Conservation (phyloP, 352 stramenopile genomes). For the Phytopythium vexans region DNA sequence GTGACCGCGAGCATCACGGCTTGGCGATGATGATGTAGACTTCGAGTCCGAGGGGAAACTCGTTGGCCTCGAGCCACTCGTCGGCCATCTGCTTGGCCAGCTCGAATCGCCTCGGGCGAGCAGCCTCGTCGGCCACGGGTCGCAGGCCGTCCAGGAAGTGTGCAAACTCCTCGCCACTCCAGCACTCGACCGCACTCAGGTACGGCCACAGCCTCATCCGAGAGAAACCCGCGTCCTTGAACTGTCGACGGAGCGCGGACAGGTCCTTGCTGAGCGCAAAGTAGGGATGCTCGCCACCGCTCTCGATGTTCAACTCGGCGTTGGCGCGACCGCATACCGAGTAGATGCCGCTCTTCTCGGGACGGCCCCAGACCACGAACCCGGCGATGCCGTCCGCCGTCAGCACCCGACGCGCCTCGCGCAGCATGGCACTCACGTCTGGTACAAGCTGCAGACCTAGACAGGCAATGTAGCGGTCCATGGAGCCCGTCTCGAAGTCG, state of each 20-base stretch:
- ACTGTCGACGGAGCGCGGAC: slow-evolving; percentile 21
- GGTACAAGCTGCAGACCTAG: slow-evolving; percentile 50
- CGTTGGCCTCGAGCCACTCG: slow-evolving; percentile 21
- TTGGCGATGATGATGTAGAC: slow-evolving; percentile 47
- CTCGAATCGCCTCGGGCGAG: slow-evolving; percentile 1
- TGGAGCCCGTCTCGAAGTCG: slow-evolving; percentile 17
- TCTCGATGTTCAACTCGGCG: slow-evolving; percentile 29
- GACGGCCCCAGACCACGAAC: slow-evolving; percentile 53
- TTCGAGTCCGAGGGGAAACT: slow-evolving; percentile 47
- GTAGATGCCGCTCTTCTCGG: slow-evolving; percentile 40
- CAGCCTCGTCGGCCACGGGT: slow-evolving; percentile 6
- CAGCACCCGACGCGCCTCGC: slow-evolving; percentile 40
- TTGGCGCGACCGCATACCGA: slow-evolving; percentile 12
- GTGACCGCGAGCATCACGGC: too few species aligned
- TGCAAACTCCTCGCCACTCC: slow-evolving; percentile 42
- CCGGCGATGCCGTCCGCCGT: slow-evolving; percentile 31
- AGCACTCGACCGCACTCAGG: slow-evolving; percentile 40
- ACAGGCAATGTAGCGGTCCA: slow-evolving; percentile 49
- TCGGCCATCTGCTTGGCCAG: slow-evolving; percentile 6
- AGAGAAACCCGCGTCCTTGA: slow-evolving; percentile 28
- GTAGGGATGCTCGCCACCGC: slow-evolving; percentile 29
- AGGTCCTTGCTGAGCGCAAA: slow-evolving; percentile 44
- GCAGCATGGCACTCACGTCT: slow-evolving; percentile 43
- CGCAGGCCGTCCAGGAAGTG: slow-evolving; percentile 12
- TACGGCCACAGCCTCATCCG: slow-evolving; percentile 41